A percentile compares a stretch with the other conserved stretches of the same genome.
These are phyloP conservation scores for Hypomontagnella submonticulosa DNA, from an alignment of 495 filamentous ascomycete genomes.

Conservation along the genomic window DNA sequence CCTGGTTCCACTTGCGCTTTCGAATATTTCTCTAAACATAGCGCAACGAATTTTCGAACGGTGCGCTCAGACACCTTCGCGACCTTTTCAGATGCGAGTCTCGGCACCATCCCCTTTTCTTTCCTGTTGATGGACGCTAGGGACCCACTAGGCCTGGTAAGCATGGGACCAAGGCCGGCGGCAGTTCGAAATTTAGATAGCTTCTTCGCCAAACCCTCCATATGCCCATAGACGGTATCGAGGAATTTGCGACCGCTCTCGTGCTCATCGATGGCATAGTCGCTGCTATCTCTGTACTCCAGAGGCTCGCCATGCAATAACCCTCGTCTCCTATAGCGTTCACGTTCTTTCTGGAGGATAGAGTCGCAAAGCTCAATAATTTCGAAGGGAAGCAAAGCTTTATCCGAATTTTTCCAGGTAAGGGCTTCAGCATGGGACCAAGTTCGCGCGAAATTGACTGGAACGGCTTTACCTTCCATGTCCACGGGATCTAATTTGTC, in stretches of 20 bases:
- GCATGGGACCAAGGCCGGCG: conserved; percentile 52
- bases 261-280: conserved; percentile 79
- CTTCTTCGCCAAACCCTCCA: conserved; percentile 60
- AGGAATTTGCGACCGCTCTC: conserved; percentile 88
- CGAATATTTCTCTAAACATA: conserved; percentile 89
- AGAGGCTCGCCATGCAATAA: conserved; percentile 61
- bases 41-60: conserved; percentile 76
- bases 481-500: conserved; percentile 95
- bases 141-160: conserved; percentile 35
- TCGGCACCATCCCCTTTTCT: conserved; percentile 49
- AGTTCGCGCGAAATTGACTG: conserved; percentile 92
- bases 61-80: conserved; percentile 82
- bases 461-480: conserved; percentile 95
- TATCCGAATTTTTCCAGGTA: conserved; percentile 81
- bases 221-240: conserved; percentile 75
- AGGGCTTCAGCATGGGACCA: conserved; percentile 85
- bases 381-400: conserved; percentile 76
- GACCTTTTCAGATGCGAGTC: conserved; percentile 68
- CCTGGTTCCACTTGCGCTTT: conserved; percentile 91
- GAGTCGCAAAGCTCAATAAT: conserved; percentile 72
- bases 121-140: conserved; percentile 50
- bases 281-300: conserved; percentile 70
- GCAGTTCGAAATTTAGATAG: conserved; percentile 62
- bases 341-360: conserved; percentile 71
- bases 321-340: conserved; percentile 70